Evolutionary conservation across 805 yeast species (phyloP), one percentile per base, ranked within the genome.

Genomic region (Saccharomyces jurei): DNA sequence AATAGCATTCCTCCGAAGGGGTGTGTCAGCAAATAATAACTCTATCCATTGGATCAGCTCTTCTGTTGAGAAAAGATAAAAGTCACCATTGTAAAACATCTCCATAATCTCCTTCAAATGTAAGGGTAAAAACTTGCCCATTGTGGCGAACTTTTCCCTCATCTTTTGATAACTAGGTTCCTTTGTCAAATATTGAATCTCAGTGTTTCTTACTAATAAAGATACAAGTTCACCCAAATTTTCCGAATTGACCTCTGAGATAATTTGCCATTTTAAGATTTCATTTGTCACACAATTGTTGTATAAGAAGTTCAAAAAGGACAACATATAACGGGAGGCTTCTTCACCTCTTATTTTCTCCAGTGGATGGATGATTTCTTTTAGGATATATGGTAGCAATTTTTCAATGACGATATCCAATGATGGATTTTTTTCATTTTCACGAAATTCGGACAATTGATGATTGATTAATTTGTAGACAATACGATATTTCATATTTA

Each of bases 21-120:
- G 64, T 11, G 76, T 74, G 48, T 74, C 75, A n/a, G 75, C 75
- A 58, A 73, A 74, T n/a, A 74, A 55, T 52, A 71, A 58, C 41
- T 63, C 63, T n/a, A 74, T 59, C 70, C 75, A 65, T 32, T 64
- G 61, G 13, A 74, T 61, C 5, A 74, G 55, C 54, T 74, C 77
- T 1, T 65, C 63, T 0, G 78, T 74, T 2, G 63, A 52, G 51
- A 74, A 68, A 49, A 73, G 65, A 52, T 62, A 74, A 48, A 74
- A 72, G 52, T 73, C 77, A 22, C 75, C 78, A 51, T 69, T 66
- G 49, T 73, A 72, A 48, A 74, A 74, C 65, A 67, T 60, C 9
- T 70, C 69, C 74, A 74, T 70, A 28, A 74, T 73, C 5, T 74
- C 75, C 46, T 67, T 69, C 55, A 74, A 52, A 58, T 74, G 85